phyloP scores from a whole-genome alignment of 148 eudicot genomes.

The Dianthus caryophyllus region DNA sequence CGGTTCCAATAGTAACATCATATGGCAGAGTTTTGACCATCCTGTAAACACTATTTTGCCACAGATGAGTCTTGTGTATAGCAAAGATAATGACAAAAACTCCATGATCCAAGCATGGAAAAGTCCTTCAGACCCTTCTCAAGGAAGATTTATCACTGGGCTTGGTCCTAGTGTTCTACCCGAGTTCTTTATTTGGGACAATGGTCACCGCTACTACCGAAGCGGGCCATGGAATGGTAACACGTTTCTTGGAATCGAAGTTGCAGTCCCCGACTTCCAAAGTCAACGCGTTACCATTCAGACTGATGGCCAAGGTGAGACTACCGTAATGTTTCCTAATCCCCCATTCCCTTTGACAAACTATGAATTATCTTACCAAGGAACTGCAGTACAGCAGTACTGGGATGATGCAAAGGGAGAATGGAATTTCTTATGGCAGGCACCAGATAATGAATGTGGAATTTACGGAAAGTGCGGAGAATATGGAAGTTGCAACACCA shows the following conservation, averaged over 20 bases:
- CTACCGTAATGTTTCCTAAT: not conserved
- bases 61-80: slow-evolving; percentile 14
- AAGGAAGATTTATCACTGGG: not conserved
- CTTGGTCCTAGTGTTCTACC: not conserved
- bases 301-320: slow-evolving; percentile 3
- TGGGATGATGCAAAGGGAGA: slow-evolving; percentile 19
- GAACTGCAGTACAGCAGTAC: not conserved
- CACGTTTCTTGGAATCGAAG: slow-evolving; percentile 18
- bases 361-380: slow-evolving; percentile 11
- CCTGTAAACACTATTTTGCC: slow-evolving; percentile 31
- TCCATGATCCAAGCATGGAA: slow-evolving; percentile 3
- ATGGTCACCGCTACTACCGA: slow-evolving; percentile 8
- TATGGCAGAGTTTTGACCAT: slow-evolving; percentile 35
- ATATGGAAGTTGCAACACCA: slow-evolving; percentile 27
- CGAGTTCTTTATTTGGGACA: slow-evolving; percentile 8
- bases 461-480: slow-evolving; percentile 36
- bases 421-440: slow-evolving; percentile 11
- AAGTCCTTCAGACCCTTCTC: slow-evolving; percentile 20
- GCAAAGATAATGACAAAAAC: not conserved
- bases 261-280: not conserved
- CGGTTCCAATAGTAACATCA: slow-evolving; percentile 8
- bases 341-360: not conserved
- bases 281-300: not conserved
- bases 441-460: slow-evolving; percentile 28
- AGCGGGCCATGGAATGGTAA: slow-evolving; percentile 30